Evolutionary conservation across 2,329 filamentous ascomycete genomes (phyloP), one percentile per base, ranked within the genome.

Genomic region (Boeremia lycopersici): DNA sequence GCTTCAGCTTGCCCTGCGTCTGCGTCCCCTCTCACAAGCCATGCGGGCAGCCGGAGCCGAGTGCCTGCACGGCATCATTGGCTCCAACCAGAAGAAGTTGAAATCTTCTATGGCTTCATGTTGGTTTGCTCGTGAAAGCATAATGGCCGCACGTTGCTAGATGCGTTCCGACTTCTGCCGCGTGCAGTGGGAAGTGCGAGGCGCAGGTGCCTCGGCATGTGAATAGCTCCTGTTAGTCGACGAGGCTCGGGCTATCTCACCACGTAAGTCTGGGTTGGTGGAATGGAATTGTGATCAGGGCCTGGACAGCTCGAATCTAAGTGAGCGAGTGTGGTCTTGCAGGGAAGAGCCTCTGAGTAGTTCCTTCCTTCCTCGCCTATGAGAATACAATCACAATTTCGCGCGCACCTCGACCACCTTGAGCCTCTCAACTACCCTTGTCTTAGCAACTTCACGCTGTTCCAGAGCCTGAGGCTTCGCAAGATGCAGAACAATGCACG

Each of bases 401-500:
- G 55, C 52, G 8, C 48, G 48, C 61, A 52, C 26, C 33, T 33
- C 30, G 50, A 48, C 28, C 42, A 41, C 36, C 30, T 46, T 46
- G 13, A 41, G 35, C 23, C 40, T 23, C 19, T 45, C 48, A 6
- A 34, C 15, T 17, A n/a, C 25, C 23, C 19, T 11, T 8, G 9
- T 2, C n/a, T 6, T n/a, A 2, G 6, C 10, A 35, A 13, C n/a
- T 17, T 25, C 8, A 31, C 35, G 35, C 29, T 19, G 35, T 42
- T 34, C n/a, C 23, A 30, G 34, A 12, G 33, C 46, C 8, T 10
- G 30, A n/a, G 48, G 48, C 48, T 58, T 57, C n/a, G 43, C 54
- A 2, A 61, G 45, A 41, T 58, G 54, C 35, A 60, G 54, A 7
- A 65, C 28, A 15, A 63, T 58, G 23, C 59, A 63, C 17, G 57